These are phyloP conservation scores for Piromyces sp. DNA, from an alignment of 192 early-diverging fungal genomes.

Conservation along the genomic window DNA sequence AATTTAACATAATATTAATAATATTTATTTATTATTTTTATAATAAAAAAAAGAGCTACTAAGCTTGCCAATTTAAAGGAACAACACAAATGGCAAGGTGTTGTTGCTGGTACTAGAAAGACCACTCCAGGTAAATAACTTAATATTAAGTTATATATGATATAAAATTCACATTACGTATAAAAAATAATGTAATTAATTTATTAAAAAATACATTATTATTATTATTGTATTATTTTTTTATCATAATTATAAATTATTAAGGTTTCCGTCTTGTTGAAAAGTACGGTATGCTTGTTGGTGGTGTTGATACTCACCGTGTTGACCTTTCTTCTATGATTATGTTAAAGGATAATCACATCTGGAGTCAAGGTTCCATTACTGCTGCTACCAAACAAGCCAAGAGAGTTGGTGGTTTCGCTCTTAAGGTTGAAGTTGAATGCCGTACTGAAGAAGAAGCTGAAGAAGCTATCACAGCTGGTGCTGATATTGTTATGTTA, in stretches of 20 bases:
- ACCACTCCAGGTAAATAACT: constrained; percentile 64
- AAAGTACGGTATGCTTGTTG: constrained; percentile 94
- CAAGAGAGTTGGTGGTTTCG: constrained; percentile 66
- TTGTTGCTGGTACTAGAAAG: constrained; percentile 90
- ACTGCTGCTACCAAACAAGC: constrained; percentile 73
- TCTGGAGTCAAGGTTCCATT: constrained; percentile 80
- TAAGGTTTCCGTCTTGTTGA: constrained; percentile 87
- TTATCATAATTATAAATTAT: background rate
- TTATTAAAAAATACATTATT: background rate
- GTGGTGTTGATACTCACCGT: constrained; percentile 91
- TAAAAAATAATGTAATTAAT: too few species aligned
- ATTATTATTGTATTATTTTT: constrained; percentile 4
- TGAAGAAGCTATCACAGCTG: constrained; percentile 84
- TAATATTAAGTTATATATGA: too few species aligned
- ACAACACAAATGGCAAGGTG: constrained; percentile 51
- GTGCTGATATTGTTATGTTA: constrained; percentile 94
- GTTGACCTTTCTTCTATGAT: constrained; percentile 94
- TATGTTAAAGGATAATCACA: constrained; percentile 99
- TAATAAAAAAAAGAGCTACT: constrained; percentile 17
- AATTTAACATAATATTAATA: too few species aligned
- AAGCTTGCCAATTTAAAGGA: constrained; percentile 45
- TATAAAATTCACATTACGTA: too few species aligned
- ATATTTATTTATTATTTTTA: too few species aligned
- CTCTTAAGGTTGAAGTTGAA: constrained; percentile 93
- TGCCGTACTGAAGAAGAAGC: constrained; percentile 83